These are phyloP conservation scores for Solanum hybrid DNA, from an alignment of 305 asterid genomes.

Conservation along the genomic window DNA sequence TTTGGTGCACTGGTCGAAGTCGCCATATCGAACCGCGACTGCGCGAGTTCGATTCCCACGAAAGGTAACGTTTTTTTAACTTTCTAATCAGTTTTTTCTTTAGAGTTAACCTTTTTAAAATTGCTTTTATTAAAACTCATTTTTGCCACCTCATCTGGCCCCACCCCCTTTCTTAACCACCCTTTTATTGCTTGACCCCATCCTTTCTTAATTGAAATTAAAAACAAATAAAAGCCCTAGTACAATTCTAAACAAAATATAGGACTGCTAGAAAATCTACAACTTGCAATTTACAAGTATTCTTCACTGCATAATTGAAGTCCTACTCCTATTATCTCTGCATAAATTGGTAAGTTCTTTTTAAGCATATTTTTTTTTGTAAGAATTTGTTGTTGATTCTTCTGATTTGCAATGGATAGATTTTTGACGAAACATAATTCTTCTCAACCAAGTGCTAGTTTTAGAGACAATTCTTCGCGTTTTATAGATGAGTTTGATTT, in stretches of 20 bases:
- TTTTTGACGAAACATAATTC: neutral
- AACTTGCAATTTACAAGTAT: neutral
- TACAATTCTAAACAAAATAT: neutral
- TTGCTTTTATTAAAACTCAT: neutral
- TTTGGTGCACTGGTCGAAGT: neutral
- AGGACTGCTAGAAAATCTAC: neutral
- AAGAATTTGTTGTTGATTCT: neutral
- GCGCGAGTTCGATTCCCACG: neutral
- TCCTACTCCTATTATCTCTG: neutral
- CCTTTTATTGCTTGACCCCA: neutral
- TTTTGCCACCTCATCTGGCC: neutral
- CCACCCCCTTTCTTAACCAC: neutral
- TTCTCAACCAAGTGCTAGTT: neutral
- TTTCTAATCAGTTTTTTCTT: neutral
- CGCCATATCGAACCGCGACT: neutral
- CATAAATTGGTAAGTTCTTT: neutral
- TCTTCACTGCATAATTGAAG: neutral
- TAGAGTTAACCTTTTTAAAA: neutral
- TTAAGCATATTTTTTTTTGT: neutral
- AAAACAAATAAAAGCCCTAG: neutral
- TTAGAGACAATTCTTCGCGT: neutral
- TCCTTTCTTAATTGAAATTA: neutral
- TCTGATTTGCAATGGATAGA: neutral
- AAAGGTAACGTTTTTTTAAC: neutral
- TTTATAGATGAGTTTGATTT: neutral